Base-by-base conservation (phyloP, 2,329 filamentous ascomycete species). In the Pezicula carpinea region DNA sequence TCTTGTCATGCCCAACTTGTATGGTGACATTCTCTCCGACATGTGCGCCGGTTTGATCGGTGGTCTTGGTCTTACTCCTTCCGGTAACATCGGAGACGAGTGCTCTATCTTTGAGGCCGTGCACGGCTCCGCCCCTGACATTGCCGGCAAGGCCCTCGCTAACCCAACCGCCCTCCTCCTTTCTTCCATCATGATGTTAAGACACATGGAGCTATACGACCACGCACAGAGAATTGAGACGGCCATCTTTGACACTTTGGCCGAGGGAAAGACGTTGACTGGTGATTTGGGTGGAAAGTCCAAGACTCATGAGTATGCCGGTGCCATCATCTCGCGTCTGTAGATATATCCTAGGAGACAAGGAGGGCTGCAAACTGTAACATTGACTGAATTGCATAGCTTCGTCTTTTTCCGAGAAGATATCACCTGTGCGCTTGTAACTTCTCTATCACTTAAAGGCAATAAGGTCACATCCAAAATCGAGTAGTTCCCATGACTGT, bases 41-140 rank as follows among this genome's bases (percentile, higher is more conserved):
- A 96, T 97, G 89, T 97, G 93, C 77, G 93, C 93, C 64, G 93
- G 93, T 75, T 80, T 99, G 60, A 97, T 99, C 64, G 93, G 93
- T 69, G 93, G 93, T 72, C 87, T 99, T 56, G 93, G 93, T 69
- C 83, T 99, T 44, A 96, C 93, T 33, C 93, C 93, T 57, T 97
- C 92, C 33, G 93, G 92, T 66, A 99, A 99, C 82, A 97, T 96
- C 66, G 93, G 90, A 72, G 90, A 96, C 73, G 88, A 96, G 78
- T 97, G 90, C 85, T 96, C 89, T 69, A 96, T 97, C 77, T 99
- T 99, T 77, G 93, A 99, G 78, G 93, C 93, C 63, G 93, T 99
- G 64, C 93, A 99, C 79, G 92, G 92, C 62, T 96, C 90, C 57
- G 92, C 92, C 51, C 92, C 92, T 52, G 92, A 97, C 71, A 97